phyloP scores from a whole-genome alignment of 2,329 filamentous ascomycete species.

The Cryphonectria naterciae region DNA sequence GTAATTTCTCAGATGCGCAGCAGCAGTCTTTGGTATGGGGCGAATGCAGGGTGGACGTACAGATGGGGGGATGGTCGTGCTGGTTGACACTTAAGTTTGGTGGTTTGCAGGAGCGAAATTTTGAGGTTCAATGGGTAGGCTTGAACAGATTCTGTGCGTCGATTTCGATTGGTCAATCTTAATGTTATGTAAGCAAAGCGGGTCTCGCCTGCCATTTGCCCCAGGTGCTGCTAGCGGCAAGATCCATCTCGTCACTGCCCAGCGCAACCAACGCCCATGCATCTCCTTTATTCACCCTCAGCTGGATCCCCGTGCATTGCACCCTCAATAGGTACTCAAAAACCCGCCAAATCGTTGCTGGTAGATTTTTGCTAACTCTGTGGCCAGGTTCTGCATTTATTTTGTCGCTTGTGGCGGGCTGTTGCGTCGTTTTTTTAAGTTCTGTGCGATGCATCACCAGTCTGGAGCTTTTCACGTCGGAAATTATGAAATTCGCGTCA shows the following conservation, averaged over 20 bases:
- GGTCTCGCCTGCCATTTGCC: neutral
- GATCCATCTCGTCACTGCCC: conserved; percentile 13
- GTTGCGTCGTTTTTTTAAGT: neutral
- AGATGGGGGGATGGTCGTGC: conserved; percentile 25
- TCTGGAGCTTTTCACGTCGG: conserved; percentile 9
- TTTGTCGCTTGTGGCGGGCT: neutral
- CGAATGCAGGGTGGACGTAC: conserved; percentile 26
- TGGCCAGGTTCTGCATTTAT: neutral
- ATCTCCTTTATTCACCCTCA: conserved; percentile 5
- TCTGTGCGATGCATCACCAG: conserved; percentile 14
- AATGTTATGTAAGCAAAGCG: conserved; percentile 1
- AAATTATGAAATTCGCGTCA: conserved; percentile 6
- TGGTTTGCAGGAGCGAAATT: conserved; percentile 14
- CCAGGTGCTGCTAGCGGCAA: conserved; percentile 13
- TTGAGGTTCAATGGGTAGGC: conserved; percentile 11
- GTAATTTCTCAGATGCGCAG: conserved; percentile 15
- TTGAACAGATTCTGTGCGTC: conserved; percentile 15
- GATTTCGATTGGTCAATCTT: neutral
- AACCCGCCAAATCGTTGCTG: neutral
- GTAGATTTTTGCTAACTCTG: conserved; percentile 15
- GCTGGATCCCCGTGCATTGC: neutral
- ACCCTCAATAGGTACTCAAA: conserved; percentile 5
- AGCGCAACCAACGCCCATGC: conserved; percentile 10
- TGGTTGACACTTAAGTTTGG: conserved; percentile 17
- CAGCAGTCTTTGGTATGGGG: neutral